Evolutionary conservation across 116 monocot genomes (phyloP).

Genomic region (Zostera marina): DNA sequence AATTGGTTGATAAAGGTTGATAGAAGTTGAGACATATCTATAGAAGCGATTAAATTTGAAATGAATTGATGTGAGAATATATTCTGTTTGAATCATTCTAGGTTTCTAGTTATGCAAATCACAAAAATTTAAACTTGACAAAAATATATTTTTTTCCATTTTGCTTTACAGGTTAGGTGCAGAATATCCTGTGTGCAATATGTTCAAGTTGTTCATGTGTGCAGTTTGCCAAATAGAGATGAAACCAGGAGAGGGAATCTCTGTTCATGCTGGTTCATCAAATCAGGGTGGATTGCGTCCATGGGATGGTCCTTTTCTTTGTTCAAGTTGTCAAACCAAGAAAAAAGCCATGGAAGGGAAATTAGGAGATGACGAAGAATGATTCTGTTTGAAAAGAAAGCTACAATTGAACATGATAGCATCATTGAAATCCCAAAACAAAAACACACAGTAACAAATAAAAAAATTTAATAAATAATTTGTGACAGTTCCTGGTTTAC

Average conservation of each 20-base stretch:
- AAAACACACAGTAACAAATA: no score
- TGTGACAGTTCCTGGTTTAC: no score
- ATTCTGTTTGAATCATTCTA: not conserved
- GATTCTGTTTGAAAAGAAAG: not conserved
- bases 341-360: slow-evolving; percentile 96
- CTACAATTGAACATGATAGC: no score
- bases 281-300: slow-evolving; percentile 34
- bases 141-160: not conserved
- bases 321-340: slow-evolving; percentile 54
- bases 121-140: not conserved
- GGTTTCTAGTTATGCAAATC: no score
- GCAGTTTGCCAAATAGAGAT: slow-evolving; percentile 89
- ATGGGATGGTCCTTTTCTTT: slow-evolving; percentile 92
- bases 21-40: no score
- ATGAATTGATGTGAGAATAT: no score
- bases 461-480: no score
- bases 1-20: no score
- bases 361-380: not conserved
- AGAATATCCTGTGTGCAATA: slow-evolving; percentile 60
- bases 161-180: slow-evolving; percentile 49
- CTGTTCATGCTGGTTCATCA: slow-evolving; percentile 49
- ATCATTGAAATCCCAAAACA: no score
- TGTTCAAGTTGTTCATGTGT: slow-evolving; percentile 87
- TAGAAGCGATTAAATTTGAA: no score
- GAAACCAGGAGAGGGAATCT: slow-evolving; percentile 76